Evolutionary conservation across 2,329 filamentous ascomycete species (phyloP), one percentile per base, ranked within the genome.

Genomic region (Pseudogymnoascus sp.): DNA sequence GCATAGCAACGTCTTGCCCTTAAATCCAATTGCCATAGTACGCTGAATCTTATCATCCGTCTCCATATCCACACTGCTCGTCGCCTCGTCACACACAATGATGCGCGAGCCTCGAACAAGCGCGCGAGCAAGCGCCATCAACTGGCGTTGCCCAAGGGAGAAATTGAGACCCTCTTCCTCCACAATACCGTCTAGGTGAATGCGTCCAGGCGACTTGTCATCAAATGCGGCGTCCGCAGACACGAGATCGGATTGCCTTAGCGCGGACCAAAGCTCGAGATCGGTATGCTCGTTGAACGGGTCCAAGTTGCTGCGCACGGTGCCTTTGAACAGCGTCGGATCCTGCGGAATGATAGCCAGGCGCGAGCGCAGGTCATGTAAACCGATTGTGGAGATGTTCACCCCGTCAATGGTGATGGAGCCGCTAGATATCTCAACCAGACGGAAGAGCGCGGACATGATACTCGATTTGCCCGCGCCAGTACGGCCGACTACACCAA

Each of bases 111-210:
- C 86, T 38, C 93, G 87, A 4, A 97, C 93, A 1, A 99, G 84
- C 0, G 95, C 95, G 0, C 95, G 87, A 0, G 93, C 93, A 0
- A 99, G 82, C 1, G 95, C 95, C 89, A 97, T 96, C 59, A 97
- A 84, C 76, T 97, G 95, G 2, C 95, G 86, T 77, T 97, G 93
- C 6, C 93, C 93, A 8, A 97, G 87, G 0, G 91, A 96, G 79
- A 96, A 97, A 76, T 97, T 97, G 66, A 96, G 82, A 0, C 95
- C 95, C 77, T 97, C 93, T 73, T 97, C 95, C 70, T 97, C 92
- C 2, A 97, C 93, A 1, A 85, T 72, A 12, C 84, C 89, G 75
- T 97, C 93, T 18, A 99, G 87, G 67, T 91, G 87, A 65, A 96
- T 89, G 63, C 89, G 86, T 8, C 75, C 75, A n/a, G 76, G 73